Conservation (phyloP, 164 flowering plant species). For the Paratinospora sagittata region DNA sequence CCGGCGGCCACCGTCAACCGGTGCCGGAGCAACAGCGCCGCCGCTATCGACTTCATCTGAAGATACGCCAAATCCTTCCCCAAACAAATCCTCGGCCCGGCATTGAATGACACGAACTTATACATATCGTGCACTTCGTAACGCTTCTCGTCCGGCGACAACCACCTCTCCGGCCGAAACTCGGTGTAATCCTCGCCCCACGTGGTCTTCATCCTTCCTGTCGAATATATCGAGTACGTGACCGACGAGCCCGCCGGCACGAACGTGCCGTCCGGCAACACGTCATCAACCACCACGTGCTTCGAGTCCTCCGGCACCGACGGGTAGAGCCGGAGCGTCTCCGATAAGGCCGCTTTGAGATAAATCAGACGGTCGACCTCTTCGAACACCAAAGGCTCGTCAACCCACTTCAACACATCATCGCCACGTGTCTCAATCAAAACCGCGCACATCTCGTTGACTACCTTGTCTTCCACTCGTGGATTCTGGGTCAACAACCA, state of each 20-base stretch:
- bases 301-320: conserved; percentile 72
- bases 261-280: conserved; percentile 51
- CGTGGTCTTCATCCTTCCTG: conserved; percentile 45
- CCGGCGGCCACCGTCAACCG: conserved; percentile 53
- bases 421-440: conserved; percentile 50
- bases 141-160: conserved; percentile 31
- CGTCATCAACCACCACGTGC: conserved; percentile 46
- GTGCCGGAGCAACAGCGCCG: conserved; percentile 75
- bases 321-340: conserved; percentile 56
- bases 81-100: conserved; percentile 81
- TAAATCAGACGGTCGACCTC: conserved; percentile 57
- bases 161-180: conserved; percentile 61
- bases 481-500: conserved; percentile 27
- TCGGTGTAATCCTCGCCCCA: conserved; percentile 64
- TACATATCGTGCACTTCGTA: conserved; percentile 35
- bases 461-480: conserved; percentile 31
- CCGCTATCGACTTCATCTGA: conserved; percentile 88
- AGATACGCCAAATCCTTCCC: conserved; percentile 87
- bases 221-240: conserved; percentile 59
- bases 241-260: conserved; percentile 61
- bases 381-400: conserved; percentile 50
- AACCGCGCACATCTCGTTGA: conserved; percentile 43
- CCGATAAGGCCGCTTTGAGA: conserved; percentile 56
- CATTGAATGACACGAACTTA: conserved; percentile 75
- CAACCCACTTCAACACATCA: conserved; percentile 37